Conservation (phyloP, 345 rosid species). For the Eucalyptus regnans region DNA sequence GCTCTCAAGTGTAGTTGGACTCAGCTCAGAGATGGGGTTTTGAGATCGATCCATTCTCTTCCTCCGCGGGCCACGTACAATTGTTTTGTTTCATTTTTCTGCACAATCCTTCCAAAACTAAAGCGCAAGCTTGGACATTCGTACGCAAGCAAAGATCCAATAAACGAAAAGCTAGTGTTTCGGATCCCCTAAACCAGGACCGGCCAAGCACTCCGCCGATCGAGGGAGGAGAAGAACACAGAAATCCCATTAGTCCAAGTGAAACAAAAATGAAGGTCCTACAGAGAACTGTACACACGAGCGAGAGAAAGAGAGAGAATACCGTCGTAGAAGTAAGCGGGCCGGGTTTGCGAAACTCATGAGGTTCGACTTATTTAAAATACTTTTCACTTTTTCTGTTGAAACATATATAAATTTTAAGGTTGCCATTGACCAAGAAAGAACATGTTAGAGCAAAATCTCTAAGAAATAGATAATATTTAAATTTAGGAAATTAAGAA, state of each 20-base stretch:
- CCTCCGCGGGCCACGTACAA: not conserved
- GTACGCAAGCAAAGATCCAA: not conserved
- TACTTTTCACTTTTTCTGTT: too few relatives aligned
- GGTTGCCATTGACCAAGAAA: not conserved
- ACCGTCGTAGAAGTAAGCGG: slow-evolving; percentile 71
- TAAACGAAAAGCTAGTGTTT: not conserved
- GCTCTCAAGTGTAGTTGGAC: not conserved
- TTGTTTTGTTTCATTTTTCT: not conserved
- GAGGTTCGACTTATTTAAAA: not conserved
- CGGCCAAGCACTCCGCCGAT: not conserved
- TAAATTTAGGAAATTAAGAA: not conserved
- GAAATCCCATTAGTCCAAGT: not conserved
- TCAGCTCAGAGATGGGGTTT: not conserved
- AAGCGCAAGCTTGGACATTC: not conserved
- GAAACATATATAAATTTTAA: not conserved
- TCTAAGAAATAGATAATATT: not conserved
- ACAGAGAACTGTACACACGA: slow-evolving; percentile 22
- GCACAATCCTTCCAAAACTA: not conserved
- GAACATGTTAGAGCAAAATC: not conserved
- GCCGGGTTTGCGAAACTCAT: not conserved
- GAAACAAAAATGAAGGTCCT: not conserved
- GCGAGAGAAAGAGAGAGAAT: not conserved
- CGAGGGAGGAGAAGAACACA: too few relatives aligned
- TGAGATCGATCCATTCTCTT: not conserved
- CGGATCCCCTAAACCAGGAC: not conserved